Conservation (phyloP, 73 alveolate species). For the Tetrahymena borealis region DNA sequence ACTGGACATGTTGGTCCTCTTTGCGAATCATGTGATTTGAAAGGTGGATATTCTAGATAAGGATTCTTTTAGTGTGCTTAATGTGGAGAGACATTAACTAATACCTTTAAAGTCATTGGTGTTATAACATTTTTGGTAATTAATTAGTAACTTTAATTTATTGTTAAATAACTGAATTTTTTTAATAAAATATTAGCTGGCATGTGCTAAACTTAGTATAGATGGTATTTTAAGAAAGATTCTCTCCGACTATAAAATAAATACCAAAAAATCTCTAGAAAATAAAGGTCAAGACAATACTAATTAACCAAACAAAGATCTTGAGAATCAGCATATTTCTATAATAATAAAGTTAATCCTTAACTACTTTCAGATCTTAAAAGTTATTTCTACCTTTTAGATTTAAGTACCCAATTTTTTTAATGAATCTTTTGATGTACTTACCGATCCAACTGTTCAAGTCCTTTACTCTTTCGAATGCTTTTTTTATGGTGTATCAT, state of each 20-base stretch:
- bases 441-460: not conserved
- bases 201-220: not conserved
- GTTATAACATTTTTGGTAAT: too few species aligned
- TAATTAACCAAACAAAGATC: not conserved
- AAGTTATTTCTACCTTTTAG: not conserved
- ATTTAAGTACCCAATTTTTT: not conserved
- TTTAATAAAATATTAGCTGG: too few species aligned
- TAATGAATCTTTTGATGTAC: not conserved
- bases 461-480: not conserved
- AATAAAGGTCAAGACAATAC: not conserved
- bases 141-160: too few species aligned
- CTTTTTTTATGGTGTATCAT: not conserved
- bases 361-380: not conserved
- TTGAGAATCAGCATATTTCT: not conserved
- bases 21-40: not conserved
- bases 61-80: not conserved
- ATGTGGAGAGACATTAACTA: not conserved
- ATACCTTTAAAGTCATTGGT: not conserved
- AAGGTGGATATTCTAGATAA: not conserved
- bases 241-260: not conserved
- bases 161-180: too few species aligned
- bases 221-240: not conserved
- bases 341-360: not conserved
- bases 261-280: not conserved
- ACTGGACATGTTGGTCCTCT: not conserved